Conservation (phyloP, 2,329 filamentous ascomycete species). For the Davidsoniella eucalypti region DNA sequence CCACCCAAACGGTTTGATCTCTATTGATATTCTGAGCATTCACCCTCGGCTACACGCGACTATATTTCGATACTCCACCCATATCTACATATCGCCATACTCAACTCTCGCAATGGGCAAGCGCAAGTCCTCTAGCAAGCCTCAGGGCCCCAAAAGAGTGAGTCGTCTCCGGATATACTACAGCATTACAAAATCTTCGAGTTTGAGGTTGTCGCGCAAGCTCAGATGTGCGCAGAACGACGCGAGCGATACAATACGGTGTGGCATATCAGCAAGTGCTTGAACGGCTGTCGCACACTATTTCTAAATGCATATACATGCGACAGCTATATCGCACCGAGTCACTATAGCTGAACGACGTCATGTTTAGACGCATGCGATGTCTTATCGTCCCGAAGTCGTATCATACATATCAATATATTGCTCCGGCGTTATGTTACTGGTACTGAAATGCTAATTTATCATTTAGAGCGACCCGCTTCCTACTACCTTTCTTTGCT, state of each 20-base stretch:
- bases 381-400: background rate
- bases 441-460: background rate
- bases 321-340: too few species aligned
- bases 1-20: too few species aligned
- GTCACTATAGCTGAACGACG: background rate
- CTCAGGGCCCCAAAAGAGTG: constrained; percentile 70
- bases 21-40: too few species aligned
- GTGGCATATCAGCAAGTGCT: too few species aligned
- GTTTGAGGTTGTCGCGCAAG: background rate
- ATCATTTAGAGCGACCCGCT: constrained; percentile 46
- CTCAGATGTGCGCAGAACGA: background rate
- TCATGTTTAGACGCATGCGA: background rate
- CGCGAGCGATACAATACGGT: background rate
- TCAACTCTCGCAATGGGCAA: constrained; percentile 48
- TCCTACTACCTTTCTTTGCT: constrained; percentile 76
- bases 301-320: too few species aligned
- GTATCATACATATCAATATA: too few species aligned
- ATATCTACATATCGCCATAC: background rate
- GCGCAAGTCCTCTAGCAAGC: constrained; percentile 76
- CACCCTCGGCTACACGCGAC: too few species aligned
- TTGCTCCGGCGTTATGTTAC: background rate
- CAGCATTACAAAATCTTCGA: background rate
- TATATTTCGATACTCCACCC: too few species aligned
- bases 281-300: too few species aligned
- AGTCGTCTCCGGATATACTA: constrained; percentile 12